phyloP scores from a whole-genome alignment of 2,329 filamentous ascomycete species.

The Penicillium aurantiogriseum region DNA sequence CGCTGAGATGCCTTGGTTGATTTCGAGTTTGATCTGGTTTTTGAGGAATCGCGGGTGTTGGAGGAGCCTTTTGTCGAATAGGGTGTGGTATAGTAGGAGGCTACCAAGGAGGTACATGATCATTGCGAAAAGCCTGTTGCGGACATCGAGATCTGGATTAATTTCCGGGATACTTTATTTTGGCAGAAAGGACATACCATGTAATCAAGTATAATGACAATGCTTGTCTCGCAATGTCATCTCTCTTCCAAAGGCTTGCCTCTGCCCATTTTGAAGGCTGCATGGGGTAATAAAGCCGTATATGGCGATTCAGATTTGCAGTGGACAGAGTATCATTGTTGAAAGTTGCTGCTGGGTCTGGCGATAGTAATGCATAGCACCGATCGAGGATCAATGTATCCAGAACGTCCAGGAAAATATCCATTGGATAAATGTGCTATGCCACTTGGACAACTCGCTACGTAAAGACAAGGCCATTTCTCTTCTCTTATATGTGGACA shows the following conservation, averaged over 20 bases:
- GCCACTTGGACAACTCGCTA: not conserved
- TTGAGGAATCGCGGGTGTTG: slow-evolving; percentile 90
- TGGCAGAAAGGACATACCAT: slow-evolving; percentile 17
- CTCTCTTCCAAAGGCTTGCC: slow-evolving; percentile 31
- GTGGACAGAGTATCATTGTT: not conserved
- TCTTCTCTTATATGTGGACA: slow-evolving; percentile 6
- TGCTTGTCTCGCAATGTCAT: slow-evolving; percentile 30
- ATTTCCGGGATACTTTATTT: not conserved
- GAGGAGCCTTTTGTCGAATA: slow-evolving; percentile 87
- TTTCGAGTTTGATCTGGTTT: slow-evolving; percentile 84
- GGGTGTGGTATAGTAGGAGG: slow-evolving; percentile 75
- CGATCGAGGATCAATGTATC: slow-evolving; percentile 77
- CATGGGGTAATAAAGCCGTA: slow-evolving; percentile 27
- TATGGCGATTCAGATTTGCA: slow-evolving; percentile 25
- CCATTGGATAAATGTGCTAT: slow-evolving; percentile 58
- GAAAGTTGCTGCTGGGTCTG: slow-evolving; percentile 5
- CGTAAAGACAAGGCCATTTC: not conserved
- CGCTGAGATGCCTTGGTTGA: slow-evolving; percentile 68
- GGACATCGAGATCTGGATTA: not conserved
- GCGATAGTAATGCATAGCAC: slow-evolving; percentile 58
- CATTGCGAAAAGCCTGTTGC: slow-evolving; percentile 72
- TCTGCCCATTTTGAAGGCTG: slow-evolving; percentile 28
- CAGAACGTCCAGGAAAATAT: slow-evolving; percentile 76
- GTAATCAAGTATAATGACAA: slow-evolving; percentile 31
- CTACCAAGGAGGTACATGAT: slow-evolving; percentile 81